Base-by-base conservation (phyloP, 2,329 filamentous ascomycete genomes). In the Fusarium pseudograminearum region DNA sequence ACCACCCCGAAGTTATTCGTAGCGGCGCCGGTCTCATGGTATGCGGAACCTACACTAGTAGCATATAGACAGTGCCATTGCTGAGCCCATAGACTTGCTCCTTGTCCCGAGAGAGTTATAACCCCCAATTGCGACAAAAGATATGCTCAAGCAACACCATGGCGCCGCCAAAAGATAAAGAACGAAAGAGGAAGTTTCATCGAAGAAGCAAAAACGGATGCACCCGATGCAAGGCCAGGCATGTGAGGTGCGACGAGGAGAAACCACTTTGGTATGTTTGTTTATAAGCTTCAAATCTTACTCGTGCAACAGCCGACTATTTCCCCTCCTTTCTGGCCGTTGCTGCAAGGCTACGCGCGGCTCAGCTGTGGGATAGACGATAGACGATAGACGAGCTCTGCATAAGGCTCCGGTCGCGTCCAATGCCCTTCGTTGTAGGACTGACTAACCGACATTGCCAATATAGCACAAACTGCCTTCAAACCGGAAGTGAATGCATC, bases 221-320 rank as follows among this genome's bases (percentile, higher is more conserved):
- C 51, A 56, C 73, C 68, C 26, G 80, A 78, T 75, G 83, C 81
- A 72, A 74, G 73, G 56, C 80, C 16, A 65, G 82, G 67, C 82
- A 83, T 67, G 82, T 84, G 52, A 80, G 82, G 54, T 84, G 82
- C 73, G 81, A 84, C 61, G 82, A 84, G 69, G 77, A 78, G 63
- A 81, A 77, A 67, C 82, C 82, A 41, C 75, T 83, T 42, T 84
- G 82, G 82, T 83, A 80, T 71, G 81, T 78, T 52, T 54, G 81
- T 78, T 52, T 54, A 44, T 18, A 60, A 56, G 42, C 48, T 57
- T 51, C 53, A 36, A 44, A 45, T 54, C 56, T 58, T 56, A 69
- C 60, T 58, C 59, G 52, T 54, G 52, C 41, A 66, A 55, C 55
- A 55, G 24, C 45, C 53, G 54, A 61, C 61, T 33, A 28, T 57